Base-by-base conservation (phyloP, 768 basidiomycete species). In the Auricularia sp. region DNA sequence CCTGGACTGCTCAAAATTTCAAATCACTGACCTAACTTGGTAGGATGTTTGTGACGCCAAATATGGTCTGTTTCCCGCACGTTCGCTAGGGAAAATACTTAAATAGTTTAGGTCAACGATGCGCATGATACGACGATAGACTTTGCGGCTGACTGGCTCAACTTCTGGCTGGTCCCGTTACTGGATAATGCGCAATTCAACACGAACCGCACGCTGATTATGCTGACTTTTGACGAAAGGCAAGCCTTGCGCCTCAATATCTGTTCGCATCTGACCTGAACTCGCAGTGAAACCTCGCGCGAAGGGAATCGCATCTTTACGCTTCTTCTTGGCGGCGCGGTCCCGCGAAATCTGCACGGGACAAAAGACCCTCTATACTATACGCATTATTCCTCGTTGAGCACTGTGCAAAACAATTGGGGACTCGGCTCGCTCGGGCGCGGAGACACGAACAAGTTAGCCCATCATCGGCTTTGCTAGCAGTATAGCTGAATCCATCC, bases 391-490 rank as follows among this genome's bases (percentile, higher is more conserved):
- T 85, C 84, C 3, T 69, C 73, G 56, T 75, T 86, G 62, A 78
- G 80, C 13, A 83, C 85, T 24, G 78, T 85, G 34, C 71, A 86
- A 73, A 78, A 79, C 39, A 88, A 87, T 74, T 87, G 86, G 85
- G 74, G 74, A 4, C 81, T 88, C 37, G 80, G 79, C 44, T 83
- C 82, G 11, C 82, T 87, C 29, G 86, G 85, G 21, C 80, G 85
- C 45, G 75, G 77, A 42, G 84, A 86, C 68, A 81, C 80, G 58
- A 84, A 84, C 73, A 74, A 77, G 75, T 79, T 68, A 8, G 64
- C 70, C 29, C 16, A 24, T 39, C 62, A 21, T 68, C 64, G 16
- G 45, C 4, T 21, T n/a, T 62, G 37, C 24, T n/a, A 14, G 18
- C 59, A 11, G 2, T 13, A 29, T 29, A 29, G 44, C 64, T 73